Percentiles rank a stretch among this genome's conserved stretches.
phyloP scores from a whole-genome alignment of 495 filamentous ascomycete species.

The Xylaria grammica region DNA sequence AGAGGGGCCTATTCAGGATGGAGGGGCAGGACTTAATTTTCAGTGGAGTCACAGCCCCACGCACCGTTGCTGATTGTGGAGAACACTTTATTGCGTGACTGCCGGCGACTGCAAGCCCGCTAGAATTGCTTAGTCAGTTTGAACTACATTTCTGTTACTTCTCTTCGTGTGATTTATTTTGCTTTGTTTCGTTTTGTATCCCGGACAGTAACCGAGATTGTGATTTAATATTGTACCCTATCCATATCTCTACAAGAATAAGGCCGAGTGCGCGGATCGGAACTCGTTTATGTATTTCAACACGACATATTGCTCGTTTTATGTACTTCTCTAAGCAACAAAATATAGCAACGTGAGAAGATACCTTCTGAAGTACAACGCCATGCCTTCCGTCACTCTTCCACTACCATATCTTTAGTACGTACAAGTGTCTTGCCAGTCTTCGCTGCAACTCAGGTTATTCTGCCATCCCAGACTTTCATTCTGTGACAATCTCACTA shows the following conservation, averaged over 20 bases:
- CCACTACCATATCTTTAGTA: background rate
- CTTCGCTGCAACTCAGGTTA: background rate
- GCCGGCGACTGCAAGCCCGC: background rate
- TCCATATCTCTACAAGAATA: too few relatives aligned
- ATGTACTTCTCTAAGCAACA: background rate
- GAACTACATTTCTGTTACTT: background rate
- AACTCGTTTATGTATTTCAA: too few relatives aligned
- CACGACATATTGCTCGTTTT: too few relatives aligned
- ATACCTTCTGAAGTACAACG: too few relatives aligned
- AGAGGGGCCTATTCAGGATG: slow-evolving; percentile 25
- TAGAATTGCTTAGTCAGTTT: background rate
- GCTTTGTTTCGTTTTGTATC: too few relatives aligned
- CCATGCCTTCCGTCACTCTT: background rate
- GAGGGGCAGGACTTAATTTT: slow-evolving; percentile 26
- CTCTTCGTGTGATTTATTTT: too few relatives aligned
- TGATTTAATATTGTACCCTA: too few relatives aligned
- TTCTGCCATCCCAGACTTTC: background rate
- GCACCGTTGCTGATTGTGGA: background rate
- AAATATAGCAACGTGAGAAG: too few relatives aligned
- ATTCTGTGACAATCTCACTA: slow-evolving; percentile 9
- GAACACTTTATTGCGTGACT: too few relatives aligned
- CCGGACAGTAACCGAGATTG: too few relatives aligned
- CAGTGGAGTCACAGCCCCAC: background rate
- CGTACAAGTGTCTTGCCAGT: background rate
- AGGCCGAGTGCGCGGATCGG: too few relatives aligned